These are phyloP conservation scores for Bipolaris oryzae DNA, from an alignment of 2,329 filamentous ascomycete species.

Conservation along the genomic window DNA sequence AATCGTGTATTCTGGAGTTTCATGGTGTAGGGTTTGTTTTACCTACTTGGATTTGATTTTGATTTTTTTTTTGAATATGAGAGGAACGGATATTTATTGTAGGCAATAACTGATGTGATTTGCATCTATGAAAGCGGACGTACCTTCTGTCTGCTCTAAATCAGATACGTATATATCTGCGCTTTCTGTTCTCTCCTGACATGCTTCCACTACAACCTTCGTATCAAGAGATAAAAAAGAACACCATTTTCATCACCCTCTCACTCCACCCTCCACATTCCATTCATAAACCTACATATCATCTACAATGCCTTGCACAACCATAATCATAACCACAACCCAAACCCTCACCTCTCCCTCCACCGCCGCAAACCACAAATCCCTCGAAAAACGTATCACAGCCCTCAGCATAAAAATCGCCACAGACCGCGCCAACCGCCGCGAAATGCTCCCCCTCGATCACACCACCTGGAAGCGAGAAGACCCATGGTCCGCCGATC, in stretches of 20 bases:
- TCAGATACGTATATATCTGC: too few relatives aligned
- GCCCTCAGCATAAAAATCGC: neutral
- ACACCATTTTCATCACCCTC: neutral
- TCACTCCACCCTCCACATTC: too few relatives aligned
- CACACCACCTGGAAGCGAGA: neutral
- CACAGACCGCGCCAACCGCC: neutral
- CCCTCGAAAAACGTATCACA: neutral
- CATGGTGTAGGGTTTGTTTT: too few relatives aligned
- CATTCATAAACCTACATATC: neutral
- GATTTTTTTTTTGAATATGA: too few relatives aligned
- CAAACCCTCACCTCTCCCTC: neutral
- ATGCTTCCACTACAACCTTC: too few relatives aligned
- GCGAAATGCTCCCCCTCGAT: neutral
- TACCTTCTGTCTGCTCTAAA: too few relatives aligned
- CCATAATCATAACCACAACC: neutral
- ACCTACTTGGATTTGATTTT: too few relatives aligned
- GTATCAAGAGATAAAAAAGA: neutral
- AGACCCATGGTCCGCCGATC: neutral
- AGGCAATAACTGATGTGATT: too few relatives aligned
- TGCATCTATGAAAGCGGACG: too few relatives aligned
- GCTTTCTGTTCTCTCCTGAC: too few relatives aligned
- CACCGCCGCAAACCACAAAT: neutral
- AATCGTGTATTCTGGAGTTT: too few relatives aligned
- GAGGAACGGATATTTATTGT: too few relatives aligned
- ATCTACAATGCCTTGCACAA: neutral